Percentiles rank a stretch among this genome's conserved stretches.
phyloP scores from a whole-genome alignment of 192 early-diverging fungal genomes.

The Neocallimastix lanati region DNA sequence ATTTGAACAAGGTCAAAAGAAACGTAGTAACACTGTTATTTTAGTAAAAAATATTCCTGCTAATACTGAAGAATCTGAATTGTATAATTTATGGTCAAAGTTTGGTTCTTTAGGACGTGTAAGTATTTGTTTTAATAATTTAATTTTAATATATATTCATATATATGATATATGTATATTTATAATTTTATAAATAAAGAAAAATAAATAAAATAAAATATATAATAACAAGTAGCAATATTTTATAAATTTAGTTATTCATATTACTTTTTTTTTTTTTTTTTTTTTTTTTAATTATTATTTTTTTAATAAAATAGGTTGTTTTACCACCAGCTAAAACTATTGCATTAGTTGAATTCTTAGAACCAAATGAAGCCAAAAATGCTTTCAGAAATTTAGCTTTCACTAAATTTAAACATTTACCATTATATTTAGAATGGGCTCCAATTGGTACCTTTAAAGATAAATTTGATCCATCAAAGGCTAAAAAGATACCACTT shows the following conservation, averaged over 20 bases:
- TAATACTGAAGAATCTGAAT: constrained; percentile 61
- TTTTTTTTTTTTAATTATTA: background rate
- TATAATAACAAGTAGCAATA: no score
- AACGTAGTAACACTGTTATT: constrained; percentile 74
- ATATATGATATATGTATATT: no score
- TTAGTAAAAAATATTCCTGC: constrained; percentile 90
- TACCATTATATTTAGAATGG: constrained; percentile 83
- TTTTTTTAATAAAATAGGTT: constrained; percentile 8
- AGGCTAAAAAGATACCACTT: constrained; percentile 11
- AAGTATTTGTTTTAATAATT: no score
- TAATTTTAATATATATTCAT: no score
- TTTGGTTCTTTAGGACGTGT: constrained; percentile 81
- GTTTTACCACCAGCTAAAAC: constrained; percentile 81
- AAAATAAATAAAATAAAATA: no score
- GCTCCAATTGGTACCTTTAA: constrained; percentile 72
- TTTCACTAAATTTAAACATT: constrained; percentile 77
- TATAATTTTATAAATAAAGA: no score
- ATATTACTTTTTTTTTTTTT: constrained; percentile 1
- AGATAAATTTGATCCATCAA: constrained; percentile 25
- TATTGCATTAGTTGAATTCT: constrained; percentile 84
- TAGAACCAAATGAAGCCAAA: constrained; percentile 76
- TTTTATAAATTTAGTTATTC: no score
- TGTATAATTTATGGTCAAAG: constrained; percentile 61
- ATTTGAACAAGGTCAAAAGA: constrained; percentile 37
- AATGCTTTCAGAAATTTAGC: constrained; percentile 73